Conservation (phyloP, 805 yeast species). For the Starmerella potacharoeniae region DNA sequence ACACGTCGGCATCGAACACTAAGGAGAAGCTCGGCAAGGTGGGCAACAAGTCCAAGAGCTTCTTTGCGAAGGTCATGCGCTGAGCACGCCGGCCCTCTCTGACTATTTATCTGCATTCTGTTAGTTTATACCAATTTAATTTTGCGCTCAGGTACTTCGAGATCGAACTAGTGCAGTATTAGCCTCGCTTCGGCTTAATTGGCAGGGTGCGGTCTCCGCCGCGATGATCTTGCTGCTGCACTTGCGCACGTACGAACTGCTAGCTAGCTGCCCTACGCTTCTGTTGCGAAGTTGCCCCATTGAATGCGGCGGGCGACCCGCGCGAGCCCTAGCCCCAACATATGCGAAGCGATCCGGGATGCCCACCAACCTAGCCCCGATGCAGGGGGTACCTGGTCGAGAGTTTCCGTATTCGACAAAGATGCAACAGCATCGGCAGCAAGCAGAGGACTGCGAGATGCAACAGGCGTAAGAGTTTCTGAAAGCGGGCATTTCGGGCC, state of each 20-base stretch:
- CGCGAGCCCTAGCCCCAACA: too few species aligned
- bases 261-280: too few species aligned
- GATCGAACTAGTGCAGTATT: too few species aligned
- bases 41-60: conserved; percentile 28
- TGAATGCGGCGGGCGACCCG: too few species aligned
- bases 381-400: not conserved
- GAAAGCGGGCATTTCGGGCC: not conserved
- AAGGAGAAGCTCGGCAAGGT: conserved; percentile 24
- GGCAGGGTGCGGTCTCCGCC: too few species aligned
- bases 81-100: not conserved
- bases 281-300: too few species aligned
- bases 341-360: too few species aligned
- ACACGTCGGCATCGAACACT: conserved; percentile 20
- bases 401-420: not conserved
- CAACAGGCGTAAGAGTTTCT: not conserved
- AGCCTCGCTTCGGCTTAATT: too few species aligned
- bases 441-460: not conserved
- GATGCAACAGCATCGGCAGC: not conserved
- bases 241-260: too few species aligned
- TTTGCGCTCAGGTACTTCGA: not conserved
- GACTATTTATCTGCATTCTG: not conserved
- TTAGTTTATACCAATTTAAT: not conserved
- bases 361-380: not conserved
- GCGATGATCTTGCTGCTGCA: too few species aligned
- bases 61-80: conserved; percentile 27